Evolutionary conservation across 306 rosid genomes (phyloP).

Genomic region (Begonia masoniana): DNA sequence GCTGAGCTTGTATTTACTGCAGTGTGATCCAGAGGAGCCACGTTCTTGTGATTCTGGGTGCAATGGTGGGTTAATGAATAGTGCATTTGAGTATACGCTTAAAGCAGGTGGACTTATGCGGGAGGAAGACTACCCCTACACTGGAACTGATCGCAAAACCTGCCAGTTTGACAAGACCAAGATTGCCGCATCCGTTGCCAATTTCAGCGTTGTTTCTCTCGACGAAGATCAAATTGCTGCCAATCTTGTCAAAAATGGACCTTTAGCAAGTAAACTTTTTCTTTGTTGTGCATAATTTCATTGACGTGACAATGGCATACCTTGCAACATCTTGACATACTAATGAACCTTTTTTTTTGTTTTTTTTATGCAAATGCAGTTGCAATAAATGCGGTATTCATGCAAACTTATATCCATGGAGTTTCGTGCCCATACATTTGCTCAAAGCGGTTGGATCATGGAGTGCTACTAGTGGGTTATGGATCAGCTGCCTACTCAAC

Average conservation of each 20-base stretch:
- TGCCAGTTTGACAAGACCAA: constrained; percentile 72
- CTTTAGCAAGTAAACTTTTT: constrained; percentile 56
- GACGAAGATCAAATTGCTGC: constrained; percentile 90
- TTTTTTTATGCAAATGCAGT: constrained; percentile 40
- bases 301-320: no score
- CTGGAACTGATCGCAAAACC: constrained; percentile 48
- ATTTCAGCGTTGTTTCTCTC: constrained; percentile 75
- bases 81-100: constrained; percentile 84
- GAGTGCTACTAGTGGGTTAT: constrained; percentile 77
- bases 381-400: constrained; percentile 87
- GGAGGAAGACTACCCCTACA: constrained; percentile 82
- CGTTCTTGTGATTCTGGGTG: constrained; percentile 91
- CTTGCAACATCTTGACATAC: neutral
- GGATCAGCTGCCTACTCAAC: constrained; percentile 69
- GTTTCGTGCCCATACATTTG: constrained; percentile 94
- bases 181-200: constrained; percentile 80
- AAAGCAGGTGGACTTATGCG: constrained; percentile 87
- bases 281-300: neutral
- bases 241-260: constrained; percentile 81
- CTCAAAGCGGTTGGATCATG: constrained; percentile 64
- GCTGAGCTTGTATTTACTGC: constrained; percentile 11
- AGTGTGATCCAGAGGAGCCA: constrained; percentile 85
- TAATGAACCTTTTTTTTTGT: neutral
- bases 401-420: constrained; percentile 90
- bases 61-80: constrained; percentile 92